A percentile compares a stretch with the other conserved stretches of the same genome.
These are phyloP conservation scores for Zoysia pacifica DNA, from an alignment of 176 grass and related monocot genomes.

Conservation along the genomic window DNA sequence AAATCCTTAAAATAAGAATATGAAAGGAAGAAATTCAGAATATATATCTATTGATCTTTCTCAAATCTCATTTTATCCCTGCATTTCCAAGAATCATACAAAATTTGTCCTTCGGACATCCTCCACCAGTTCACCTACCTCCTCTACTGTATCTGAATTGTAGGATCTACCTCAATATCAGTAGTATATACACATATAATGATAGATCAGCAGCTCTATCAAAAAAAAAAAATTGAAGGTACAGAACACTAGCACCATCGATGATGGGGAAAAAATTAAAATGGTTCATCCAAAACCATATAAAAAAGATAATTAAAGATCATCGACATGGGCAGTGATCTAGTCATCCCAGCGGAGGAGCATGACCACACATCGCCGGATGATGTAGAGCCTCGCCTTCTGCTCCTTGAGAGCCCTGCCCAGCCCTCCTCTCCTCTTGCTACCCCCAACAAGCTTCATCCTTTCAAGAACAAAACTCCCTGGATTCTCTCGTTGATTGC, in stretches of 20 bases:
- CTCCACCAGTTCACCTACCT: not conserved
- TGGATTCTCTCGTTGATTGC: not conserved
- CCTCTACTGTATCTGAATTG: not conserved
- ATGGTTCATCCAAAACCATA: not conserved
- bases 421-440: conserved; percentile 27
- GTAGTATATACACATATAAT: not conserved
- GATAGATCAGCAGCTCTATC: conserved; percentile 23
- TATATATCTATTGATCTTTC: not conserved
- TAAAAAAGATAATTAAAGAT: not conserved
- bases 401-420: conserved; percentile 35
- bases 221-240: not conserved
- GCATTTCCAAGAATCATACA: not conserved
- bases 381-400: conserved; percentile 35
- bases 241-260: not conserved
- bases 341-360: conserved; percentile 33
- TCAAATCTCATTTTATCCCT: not conserved
- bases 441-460: conserved; percentile 27
- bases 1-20: not conserved
- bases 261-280: conserved; percentile 12
- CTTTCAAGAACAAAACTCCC: not conserved
- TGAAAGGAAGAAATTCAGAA: not conserved
- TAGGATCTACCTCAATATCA: conserved; percentile 6
- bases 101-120: conserved; percentile 25
- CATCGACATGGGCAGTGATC: not conserved
- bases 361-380: conserved; percentile 32